These are phyloP conservation scores for Aspergillus tanneri DNA, from an alignment of 2,329 filamentous ascomycete species.

Conservation along the genomic window DNA sequence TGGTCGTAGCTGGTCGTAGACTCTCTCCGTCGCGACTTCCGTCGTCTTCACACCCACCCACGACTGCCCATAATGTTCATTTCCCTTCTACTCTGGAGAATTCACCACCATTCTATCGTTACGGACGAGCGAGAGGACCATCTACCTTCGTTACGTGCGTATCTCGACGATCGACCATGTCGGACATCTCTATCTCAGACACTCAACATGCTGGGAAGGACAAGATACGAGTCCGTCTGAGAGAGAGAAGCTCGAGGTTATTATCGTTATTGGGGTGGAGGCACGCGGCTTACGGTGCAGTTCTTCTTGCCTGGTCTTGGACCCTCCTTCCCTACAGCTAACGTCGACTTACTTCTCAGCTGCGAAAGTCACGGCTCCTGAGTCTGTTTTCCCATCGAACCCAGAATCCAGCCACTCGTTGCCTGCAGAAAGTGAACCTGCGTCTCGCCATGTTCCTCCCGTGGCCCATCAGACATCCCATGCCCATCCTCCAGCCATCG, in stretches of 20 bases:
- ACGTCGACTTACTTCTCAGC: background rate
- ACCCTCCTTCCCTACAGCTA: no score
- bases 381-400: background rate
- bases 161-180: no score
- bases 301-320: background rate
- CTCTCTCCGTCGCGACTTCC: background rate
- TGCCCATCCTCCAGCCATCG: background rate
- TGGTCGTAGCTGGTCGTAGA: background rate
- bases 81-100: background rate
- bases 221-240: slow-evolving; percentile 33
- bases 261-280: slow-evolving; percentile 37
- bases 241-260: slow-evolving; percentile 38
- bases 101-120: background rate
- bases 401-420: slow-evolving; percentile 2
- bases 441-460: background rate
- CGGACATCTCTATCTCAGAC: slow-evolving; percentile 28
- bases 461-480: background rate
- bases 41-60: background rate
- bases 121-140: background rate
- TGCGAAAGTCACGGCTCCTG: background rate
- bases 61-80: background rate
- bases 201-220: slow-evolving; percentile 19
- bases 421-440: background rate
- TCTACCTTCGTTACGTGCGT: no score
- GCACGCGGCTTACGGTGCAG: slow-evolving; percentile 26